phyloP scores from a whole-genome alignment of 2,329 filamentous ascomycete genomes.

The Monilinia laxa region DNA sequence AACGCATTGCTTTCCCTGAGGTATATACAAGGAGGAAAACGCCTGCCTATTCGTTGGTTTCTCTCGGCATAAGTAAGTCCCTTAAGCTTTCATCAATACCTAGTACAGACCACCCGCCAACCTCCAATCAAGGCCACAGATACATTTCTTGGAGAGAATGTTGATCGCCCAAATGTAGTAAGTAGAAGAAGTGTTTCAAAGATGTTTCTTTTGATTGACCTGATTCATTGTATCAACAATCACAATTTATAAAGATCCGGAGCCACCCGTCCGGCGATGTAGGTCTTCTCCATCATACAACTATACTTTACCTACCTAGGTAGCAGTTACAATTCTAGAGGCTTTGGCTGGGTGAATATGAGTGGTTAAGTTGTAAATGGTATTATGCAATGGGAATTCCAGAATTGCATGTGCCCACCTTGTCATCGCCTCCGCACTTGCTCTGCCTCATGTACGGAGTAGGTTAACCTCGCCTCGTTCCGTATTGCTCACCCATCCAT shows the following conservation, averaged over 20 bases:
- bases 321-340: background rate
- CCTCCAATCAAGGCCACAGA: too few relatives aligned
- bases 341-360: background rate
- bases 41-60: background rate
- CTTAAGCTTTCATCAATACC: too few relatives aligned
- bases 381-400: conserved; percentile 2
- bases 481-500: background rate
- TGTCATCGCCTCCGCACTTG: background rate
- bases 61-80: background rate
- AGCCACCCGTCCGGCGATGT: too few relatives aligned
- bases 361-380: background rate
- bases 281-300: background rate
- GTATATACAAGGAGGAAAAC: background rate
- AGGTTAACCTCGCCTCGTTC: background rate
- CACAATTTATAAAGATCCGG: too few relatives aligned
- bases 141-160: too few relatives aligned
- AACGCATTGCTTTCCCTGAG: background rate
- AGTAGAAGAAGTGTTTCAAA: too few relatives aligned
- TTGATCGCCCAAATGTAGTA: too few relatives aligned
- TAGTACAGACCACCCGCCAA: too few relatives aligned
- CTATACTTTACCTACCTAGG: too few relatives aligned
- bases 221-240: too few relatives aligned
- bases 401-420: background rate
- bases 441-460: too few relatives aligned
- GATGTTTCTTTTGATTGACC: too few relatives aligned